Evolutionary conservation across 1,284 basidiomycete species (phyloP), one percentile per base, ranked within the genome.

Genomic region (Cutaneotrichosporon curvatum): DNA sequence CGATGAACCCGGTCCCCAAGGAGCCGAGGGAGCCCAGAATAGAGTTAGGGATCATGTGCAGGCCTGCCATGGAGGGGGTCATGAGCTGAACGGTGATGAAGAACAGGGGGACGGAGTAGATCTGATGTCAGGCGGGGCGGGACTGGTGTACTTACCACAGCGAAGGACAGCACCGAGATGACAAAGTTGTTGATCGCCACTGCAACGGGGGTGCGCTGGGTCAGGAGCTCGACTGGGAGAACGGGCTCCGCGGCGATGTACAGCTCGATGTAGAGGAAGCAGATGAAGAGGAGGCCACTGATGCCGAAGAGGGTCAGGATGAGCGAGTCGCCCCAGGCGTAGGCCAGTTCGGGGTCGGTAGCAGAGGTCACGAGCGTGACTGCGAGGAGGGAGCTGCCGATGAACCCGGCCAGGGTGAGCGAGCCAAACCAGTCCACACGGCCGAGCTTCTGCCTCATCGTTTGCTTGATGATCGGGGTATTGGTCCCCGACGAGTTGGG

Each of bases 1-100:
- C 89, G 43, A 70, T 84, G 81, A 86, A 85, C 60, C 91, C 91
- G 40, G 86, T 83, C 45, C 83, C 77, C 11, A 95, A 78, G 51
- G 87, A 90, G 20, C 87, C 88, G 2, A 78, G 73, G 15, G 87
- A 83, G 45, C 90, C 79, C 40, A 84, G 81, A 53, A 90, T 81
- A 40, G 87, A 87, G 73, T 90, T 87, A 22, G 90, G 90, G 39
- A 95, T 76, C 30, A 95, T 71, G 73, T 90, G 90, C 16, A 85
- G 46, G 80, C 87, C 87, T 43, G 87, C 79, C 51, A 78, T 74
- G 28, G 83, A 79, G 15, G 89, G 78, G 12, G 81, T 80, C 58
- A 80, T 76, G 48, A 88, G 74, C 53, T 80, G 79, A 37, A 91
- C 90, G n/a, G 87, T 83, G 49, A 85, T 83, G 61, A 88, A 92